These are phyloP conservation scores for Tylopilus sp. DNA, from an alignment of 768 basidiomycete genomes.

Conservation along the genomic window DNA sequence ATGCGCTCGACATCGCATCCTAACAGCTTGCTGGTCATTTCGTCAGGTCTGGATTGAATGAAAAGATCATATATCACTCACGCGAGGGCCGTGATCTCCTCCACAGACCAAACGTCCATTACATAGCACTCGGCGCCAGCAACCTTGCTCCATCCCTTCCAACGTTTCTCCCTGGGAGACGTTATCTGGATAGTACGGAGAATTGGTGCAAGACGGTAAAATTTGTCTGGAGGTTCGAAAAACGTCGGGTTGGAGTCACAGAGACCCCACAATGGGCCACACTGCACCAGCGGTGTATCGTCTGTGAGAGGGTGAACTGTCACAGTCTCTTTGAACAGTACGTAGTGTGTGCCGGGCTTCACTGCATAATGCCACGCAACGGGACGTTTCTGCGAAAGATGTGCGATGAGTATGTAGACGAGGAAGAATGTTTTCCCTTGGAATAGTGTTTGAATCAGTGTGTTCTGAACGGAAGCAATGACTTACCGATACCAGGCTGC, in stretches of 20 bases:
- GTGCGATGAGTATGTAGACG: background rate
- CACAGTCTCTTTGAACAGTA: background rate
- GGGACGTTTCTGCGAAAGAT: background rate
- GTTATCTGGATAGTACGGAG: conserved; percentile 1
- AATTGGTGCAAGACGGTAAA: background rate
- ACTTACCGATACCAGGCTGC: conserved; percentile 4
- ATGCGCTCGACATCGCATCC: background rate
- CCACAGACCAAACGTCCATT: conserved; percentile 1
- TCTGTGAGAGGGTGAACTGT: background rate
- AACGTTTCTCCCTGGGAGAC: background rate
- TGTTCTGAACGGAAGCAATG: background rate
- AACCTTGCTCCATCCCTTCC: background rate
- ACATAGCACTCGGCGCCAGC: background rate
- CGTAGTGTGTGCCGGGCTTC: background rate
- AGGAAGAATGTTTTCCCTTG: background rate
- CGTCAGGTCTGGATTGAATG: background rate
- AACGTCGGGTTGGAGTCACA: background rate
- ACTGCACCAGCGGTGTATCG: background rate
- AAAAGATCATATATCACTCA: background rate
- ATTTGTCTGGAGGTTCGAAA: background rate
- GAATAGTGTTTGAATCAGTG: background rate
- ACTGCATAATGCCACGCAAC: background rate
- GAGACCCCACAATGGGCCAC: background rate
- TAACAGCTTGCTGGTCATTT: background rate
- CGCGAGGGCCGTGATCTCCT: background rate